phyloP scores from a whole-genome alignment of 129 eudicot genomes.

The Apium graveolens region DNA sequence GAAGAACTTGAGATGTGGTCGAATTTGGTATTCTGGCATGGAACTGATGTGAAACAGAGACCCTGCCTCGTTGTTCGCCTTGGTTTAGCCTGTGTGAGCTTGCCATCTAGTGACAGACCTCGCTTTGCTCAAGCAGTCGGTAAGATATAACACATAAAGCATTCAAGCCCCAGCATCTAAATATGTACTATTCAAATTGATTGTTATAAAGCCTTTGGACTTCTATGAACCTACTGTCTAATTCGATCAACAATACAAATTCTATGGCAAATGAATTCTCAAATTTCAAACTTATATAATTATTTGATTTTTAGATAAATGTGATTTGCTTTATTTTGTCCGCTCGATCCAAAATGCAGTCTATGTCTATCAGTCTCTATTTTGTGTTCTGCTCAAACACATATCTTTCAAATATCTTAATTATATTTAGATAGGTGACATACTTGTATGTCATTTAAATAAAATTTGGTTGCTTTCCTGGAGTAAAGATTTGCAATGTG shows the following conservation, averaged over 20 bases:
- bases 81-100: slow-evolving; percentile 62
- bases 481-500: not conserved
- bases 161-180: not conserved
- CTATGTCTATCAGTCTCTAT: not conserved
- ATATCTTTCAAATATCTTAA: not conserved
- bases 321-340: not conserved
- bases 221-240: not conserved
- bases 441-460: not conserved
- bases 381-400: not conserved
- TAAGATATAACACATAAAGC: slow-evolving; percentile 19
- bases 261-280: not conserved
- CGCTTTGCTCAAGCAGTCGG: slow-evolving; percentile 88
- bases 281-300: not conserved
- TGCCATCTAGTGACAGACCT: slow-evolving; percentile 75
- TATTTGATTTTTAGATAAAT: not conserved
- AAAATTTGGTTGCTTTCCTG: not conserved
- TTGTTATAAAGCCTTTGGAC: not conserved
- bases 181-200: not conserved
- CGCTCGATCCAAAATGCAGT: not conserved
- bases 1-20: slow-evolving; percentile 86
- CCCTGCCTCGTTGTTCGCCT: slow-evolving; percentile 91
- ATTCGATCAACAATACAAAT: not conserved
- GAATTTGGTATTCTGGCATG: slow-evolving; percentile 88
- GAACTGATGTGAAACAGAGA: slow-evolving; percentile 52
- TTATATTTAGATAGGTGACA: not conserved